Percentiles rank a stretch among this genome's conserved stretches.
phyloP scores from a whole-genome alignment of 768 basidiomycete genomes.

The Tylopilus sp. region DNA sequence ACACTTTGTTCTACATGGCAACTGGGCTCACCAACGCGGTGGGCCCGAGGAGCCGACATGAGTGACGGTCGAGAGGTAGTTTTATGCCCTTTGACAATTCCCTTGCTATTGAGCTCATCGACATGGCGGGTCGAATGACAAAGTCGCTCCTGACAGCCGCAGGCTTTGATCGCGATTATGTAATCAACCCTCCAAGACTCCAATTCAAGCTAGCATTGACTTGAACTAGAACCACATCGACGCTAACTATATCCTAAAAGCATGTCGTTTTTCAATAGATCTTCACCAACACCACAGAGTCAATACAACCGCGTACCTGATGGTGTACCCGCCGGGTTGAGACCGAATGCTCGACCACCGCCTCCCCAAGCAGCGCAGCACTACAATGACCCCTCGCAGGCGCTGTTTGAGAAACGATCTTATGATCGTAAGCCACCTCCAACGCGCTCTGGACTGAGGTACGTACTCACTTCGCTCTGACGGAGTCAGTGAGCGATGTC shows the following conservation, averaged over 20 bases:
- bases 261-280: slow-evolving; percentile 45
- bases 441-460: slow-evolving; percentile 31
- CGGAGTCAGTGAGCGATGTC: background rate
- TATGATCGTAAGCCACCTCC: slow-evolving; percentile 41
- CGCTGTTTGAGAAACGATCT: slow-evolving; percentile 49
- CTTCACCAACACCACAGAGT: slow-evolving; percentile 26
- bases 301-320: slow-evolving; percentile 45
- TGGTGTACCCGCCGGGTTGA: slow-evolving; percentile 32
- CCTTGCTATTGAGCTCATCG: slow-evolving; percentile 15
- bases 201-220: no score
- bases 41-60: slow-evolving; percentile 45
- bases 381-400: slow-evolving; percentile 52
- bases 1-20: background rate
- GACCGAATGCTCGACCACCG: slow-evolving; percentile 33
- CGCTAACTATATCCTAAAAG: background rate
- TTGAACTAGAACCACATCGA: no score
- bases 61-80: slow-evolving; percentile 39
- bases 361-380: slow-evolving; percentile 38
- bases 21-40: slow-evolving; percentile 39
- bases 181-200: slow-evolving; percentile 8
- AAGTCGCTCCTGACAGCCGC: background rate
- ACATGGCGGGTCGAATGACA: background rate
- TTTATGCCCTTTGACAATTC: slow-evolving; percentile 17
- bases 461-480: background rate
- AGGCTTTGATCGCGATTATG: slow-evolving; percentile 20